Conservation (phyloP, 768 basidiomycete genomes). For the Macrolepiota dolichaula region DNA sequence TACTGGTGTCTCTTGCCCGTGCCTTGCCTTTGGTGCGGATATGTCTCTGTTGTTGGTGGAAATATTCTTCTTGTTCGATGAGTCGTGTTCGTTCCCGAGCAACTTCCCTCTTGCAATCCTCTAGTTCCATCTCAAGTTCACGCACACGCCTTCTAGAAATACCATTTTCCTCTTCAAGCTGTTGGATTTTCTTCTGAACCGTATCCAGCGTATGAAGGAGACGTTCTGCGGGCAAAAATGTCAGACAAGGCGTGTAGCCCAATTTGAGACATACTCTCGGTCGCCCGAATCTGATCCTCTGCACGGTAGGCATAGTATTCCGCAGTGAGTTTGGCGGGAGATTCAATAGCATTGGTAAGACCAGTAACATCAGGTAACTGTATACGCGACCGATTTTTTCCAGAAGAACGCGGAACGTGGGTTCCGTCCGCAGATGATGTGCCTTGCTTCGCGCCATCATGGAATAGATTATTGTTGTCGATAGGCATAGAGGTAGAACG, state of each 20-base stretch:
- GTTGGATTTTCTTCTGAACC: conserved; percentile 65
- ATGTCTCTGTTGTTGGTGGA: conserved; percentile 32
- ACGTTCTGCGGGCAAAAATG: conserved; percentile 39
- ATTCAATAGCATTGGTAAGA: conserved; percentile 71
- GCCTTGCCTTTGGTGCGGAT: conserved; percentile 36
- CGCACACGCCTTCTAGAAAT: conserved; percentile 79
- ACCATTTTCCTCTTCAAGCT: conserved; percentile 79
- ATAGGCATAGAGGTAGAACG: conserved; percentile 14
- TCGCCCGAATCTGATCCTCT: conserved; percentile 49
- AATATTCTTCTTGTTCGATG: conserved; percentile 50
- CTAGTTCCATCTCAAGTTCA: conserved; percentile 85
- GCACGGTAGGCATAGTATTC: conserved; percentile 49
- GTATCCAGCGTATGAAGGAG: conserved; percentile 57
- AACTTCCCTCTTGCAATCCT: conserved; percentile 79
- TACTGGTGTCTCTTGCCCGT: conserved; percentile 23
- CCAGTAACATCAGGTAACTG: conserved; percentile 84
- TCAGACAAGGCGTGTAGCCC: neutral
- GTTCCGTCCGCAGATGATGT: conserved; percentile 14
- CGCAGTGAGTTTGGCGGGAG: conserved; percentile 57
- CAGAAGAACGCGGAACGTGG: conserved; percentile 1
- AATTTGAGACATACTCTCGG: conserved; percentile 48
- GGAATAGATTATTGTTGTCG: conserved; percentile 36
- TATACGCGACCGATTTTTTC: conserved; percentile 33
- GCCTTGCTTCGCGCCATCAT: conserved; percentile 24
- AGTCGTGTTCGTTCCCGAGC: conserved; percentile 64